Base-by-base conservation (phyloP, 495 filamentous ascomycete genomes). In the Podospora comata region DNA sequence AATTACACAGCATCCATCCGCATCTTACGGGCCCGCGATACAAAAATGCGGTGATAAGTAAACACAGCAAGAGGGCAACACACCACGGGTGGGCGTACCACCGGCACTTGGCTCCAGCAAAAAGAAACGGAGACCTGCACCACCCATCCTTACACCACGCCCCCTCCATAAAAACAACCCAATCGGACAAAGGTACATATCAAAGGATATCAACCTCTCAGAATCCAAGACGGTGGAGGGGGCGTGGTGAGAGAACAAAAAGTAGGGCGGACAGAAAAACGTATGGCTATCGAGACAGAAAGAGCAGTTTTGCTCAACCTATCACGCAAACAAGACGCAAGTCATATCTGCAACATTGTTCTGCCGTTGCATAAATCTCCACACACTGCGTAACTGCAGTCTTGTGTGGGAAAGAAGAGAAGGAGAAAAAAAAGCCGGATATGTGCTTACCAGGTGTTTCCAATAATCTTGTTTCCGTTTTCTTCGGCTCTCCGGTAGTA, bases 401-500 rank as follows among this genome's bases (percentile, higher is more conserved):
- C 15, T 26, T 5, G 30, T 26, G 26, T 34, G 27, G 30, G 30
- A 16, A 56, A 30, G 27, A 39, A 39, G 4, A 53, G 30, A 59
- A n/a, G 20, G 7, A 61, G 26, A 67, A n/a, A 61, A 20, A 60
- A 13, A 19, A 65, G 20, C 19, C 19, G 26, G 58, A 34, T 44
- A 30, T n/a, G 27, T 18, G 61, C 92, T 81, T 89, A 97, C 95
- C 95, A 99, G 63, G 92, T 92, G 81, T 97, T 99, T 39, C 95
- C 95, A 67, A 98, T 82, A 57, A 87, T 92, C 82, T 96, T 97
- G 77, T 87, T 90, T 54, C 95, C 95, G 72, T 89, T 90, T 74
- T 91, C 79, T 81, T 99, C 95, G 53, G 95, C 95, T 71, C 93
- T 85, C 71, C 94, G 92, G 78, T 97, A 93, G 81, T 97, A 98